phyloP scores from a whole-genome alignment of 2,329 filamentous ascomycete genomes.

The Neurospora sp. region DNA sequence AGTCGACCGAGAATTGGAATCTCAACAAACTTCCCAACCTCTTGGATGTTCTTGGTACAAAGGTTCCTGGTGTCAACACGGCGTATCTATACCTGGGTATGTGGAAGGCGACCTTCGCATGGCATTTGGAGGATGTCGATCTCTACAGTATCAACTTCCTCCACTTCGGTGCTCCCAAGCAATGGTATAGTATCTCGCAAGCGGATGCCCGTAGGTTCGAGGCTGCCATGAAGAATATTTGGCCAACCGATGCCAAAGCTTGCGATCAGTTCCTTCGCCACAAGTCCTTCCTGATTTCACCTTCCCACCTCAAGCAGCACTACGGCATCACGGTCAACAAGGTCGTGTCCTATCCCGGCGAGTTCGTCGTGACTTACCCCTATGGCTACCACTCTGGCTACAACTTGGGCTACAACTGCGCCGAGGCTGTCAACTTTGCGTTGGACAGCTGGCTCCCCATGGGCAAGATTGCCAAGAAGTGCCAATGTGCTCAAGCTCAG shows the following conservation, averaged over 20 bases:
- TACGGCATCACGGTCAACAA: slow-evolving; percentile 96
- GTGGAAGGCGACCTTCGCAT: slow-evolving; percentile 99
- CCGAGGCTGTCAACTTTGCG: slow-evolving; percentile 97
- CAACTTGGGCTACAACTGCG: slow-evolving; percentile 97
- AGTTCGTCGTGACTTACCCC: slow-evolving; percentile 97
- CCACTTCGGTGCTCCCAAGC: slow-evolving; percentile 95
- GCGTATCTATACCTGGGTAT: slow-evolving; percentile 96
- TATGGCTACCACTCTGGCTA: slow-evolving; percentile 98
- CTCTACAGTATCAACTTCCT: slow-evolving; percentile 99
- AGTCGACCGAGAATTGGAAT: slow-evolving; percentile 79
- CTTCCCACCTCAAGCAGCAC: slow-evolving; percentile 73
- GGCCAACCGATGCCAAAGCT: slow-evolving; percentile 89
- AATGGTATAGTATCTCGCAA: slow-evolving; percentile 99
- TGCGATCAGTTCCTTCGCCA: slow-evolving; percentile 94
- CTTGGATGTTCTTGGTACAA: slow-evolving; percentile 86
- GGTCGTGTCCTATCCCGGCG: slow-evolving; percentile 87
- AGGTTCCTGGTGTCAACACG: slow-evolving; percentile 95
- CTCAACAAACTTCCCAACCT: slow-evolving; percentile 90
- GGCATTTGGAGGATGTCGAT: slow-evolving; percentile 97
- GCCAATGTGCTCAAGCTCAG: slow-evolving; percentile 86
- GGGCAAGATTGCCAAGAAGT: slow-evolving; percentile 92
- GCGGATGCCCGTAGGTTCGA: slow-evolving; percentile 89
- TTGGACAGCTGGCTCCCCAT: slow-evolving; percentile 92
- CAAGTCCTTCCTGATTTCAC: slow-evolving; percentile 95
- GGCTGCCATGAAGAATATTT: slow-evolving; percentile 87